Evolutionary conservation across 371 early-diverging fungal species (phyloP), one percentile per base, ranked within the genome.

Genomic region (Syncephalis plumigaleata): DNA sequence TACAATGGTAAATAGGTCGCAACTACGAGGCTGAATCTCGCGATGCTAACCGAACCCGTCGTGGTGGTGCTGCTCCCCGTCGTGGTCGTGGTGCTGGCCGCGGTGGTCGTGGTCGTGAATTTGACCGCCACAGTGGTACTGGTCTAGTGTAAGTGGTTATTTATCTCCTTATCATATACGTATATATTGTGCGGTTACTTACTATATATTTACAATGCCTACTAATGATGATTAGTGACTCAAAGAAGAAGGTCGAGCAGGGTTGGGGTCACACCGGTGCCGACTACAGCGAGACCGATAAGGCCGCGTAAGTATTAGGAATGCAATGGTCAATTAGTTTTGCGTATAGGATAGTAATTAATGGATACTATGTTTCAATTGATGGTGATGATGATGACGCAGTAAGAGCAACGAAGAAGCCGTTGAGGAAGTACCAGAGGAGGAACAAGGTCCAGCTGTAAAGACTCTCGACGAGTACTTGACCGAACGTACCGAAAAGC

Each of bases 231-330:
- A 21, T 24, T 46, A 67, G 69, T 57, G 86, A 84, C 60, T 68
- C 71, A 53, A 77, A 82, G 44, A 90, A 90, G 77, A 87, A 87
- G 76, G 78, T 78, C 54, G 76, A 75, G 55, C 69, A 75, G 55
- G 77, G 75, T 36, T 84, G 85, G 84, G 89, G 89, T 52, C 69
- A 81, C 52, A 58, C 69, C 50, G 60, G 64, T 52, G 62, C 49
- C 22, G 44, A 59, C 44, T 53, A 62, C 27, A 55, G 58, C 38
- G 67, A 67, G 36, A 71, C 65, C 44, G 63, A 57, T 42, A 55
- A 54, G 50, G 64, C 52, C 39, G 45, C 53, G 31, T 42, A 52
- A 54, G 55, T 31, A n/a, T n/a, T n/a, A n/a, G n/a, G n/a, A n/a
- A n/a, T n/a, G n/a, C n/a, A n/a, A n/a, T n/a, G n/a, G n/a, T n/a